A percentile compares a stretch with the other conserved stretches of the same genome.
These are phyloP conservation scores for Termitomyces sp. DNA, from an alignment of 768 basidiomycete genomes.

Conservation along the genomic window DNA sequence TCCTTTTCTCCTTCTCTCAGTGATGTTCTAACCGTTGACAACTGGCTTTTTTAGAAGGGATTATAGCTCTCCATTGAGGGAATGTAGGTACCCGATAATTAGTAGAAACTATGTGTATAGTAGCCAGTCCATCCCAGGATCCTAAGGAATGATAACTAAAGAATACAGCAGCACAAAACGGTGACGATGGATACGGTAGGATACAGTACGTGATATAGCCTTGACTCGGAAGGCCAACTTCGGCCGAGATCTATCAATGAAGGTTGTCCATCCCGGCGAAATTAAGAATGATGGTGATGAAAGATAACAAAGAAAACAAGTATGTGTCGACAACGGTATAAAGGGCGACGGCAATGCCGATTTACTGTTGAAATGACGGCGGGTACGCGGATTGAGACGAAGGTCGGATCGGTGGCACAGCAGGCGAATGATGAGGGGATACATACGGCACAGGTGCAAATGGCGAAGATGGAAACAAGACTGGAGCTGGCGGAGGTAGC, in stretches of 20 bases:
- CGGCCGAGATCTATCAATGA: not conserved
- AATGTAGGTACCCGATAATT: not conserved
- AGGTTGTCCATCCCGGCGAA: not conserved
- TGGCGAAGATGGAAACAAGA: slow-evolving; percentile 8
- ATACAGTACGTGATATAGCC: slow-evolving; percentile 7
- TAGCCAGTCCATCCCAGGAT: not conserved
- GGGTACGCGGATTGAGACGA: slow-evolving; percentile 5
- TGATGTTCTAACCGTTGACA: not conserved
- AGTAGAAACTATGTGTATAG: slow-evolving; percentile 1
- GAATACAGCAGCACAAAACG: not conserved
- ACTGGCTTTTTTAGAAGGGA: not conserved
- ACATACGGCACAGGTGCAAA: slow-evolving; percentile 9
- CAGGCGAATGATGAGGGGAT: slow-evolving; percentile 12
- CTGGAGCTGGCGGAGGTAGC: not conserved
- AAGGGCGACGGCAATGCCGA: not conserved
- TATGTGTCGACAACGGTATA: too few species aligned
- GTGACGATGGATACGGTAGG: not conserved
- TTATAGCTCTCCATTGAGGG: not conserved
- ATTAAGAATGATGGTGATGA: not conserved
- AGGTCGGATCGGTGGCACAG: slow-evolving; percentile 5
- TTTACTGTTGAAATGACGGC: slow-evolving; percentile 3
- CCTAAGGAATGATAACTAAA: not conserved
- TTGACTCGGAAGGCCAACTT: not conserved
- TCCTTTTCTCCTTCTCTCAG: not conserved
- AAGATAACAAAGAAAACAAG: not conserved